Percentiles rank a stretch among this genome's conserved stretches.
Conservation (phyloP, 139 green algal species). For the Chlorella sp. region DNA sequence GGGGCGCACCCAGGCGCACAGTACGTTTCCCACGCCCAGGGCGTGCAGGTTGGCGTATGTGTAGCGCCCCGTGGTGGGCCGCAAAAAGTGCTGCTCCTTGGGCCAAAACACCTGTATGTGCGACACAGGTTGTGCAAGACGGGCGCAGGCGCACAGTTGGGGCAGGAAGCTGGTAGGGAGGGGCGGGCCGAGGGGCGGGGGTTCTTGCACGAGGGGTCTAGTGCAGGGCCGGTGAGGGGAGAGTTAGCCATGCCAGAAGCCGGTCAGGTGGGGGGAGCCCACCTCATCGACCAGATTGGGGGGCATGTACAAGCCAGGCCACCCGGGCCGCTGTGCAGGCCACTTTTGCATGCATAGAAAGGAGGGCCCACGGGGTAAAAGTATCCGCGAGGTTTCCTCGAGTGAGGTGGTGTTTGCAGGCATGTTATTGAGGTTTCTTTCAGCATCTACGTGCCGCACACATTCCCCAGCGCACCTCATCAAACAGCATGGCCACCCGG, state of each 20-base stretch:
- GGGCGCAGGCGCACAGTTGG: background rate
- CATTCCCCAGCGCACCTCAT: slow-evolving; percentile 1
- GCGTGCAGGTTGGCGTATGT: slow-evolving; percentile 48
- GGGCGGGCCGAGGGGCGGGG: background rate
- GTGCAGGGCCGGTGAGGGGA: too few species aligned
- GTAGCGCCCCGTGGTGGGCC: slow-evolving; percentile 32
- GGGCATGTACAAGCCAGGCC: too few species aligned
- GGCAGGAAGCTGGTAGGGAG: background rate
- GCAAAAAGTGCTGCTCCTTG: slow-evolving; percentile 40
- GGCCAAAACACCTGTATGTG: slow-evolving; percentile 43
- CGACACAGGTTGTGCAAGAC: background rate
- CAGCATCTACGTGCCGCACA: background rate
- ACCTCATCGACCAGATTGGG: too few species aligned
- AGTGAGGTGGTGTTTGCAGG: too few species aligned
- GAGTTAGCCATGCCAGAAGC: too few species aligned
- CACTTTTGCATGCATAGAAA: too few species aligned
- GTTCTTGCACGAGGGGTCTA: background rate
- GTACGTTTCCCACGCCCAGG: slow-evolving; percentile 37
- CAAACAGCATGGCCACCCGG: slow-evolving; percentile 43
- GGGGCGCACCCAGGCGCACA: slow-evolving; percentile 48
- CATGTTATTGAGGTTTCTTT: too few species aligned
- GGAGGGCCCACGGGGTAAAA: background rate
- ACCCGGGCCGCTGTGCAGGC: too few species aligned
- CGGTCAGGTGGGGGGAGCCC: too few species aligned
- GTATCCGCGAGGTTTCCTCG: too few species aligned